Conservation (phyloP, 1,284 basidiomycete species). For the Hymenochaete sp. region DNA sequence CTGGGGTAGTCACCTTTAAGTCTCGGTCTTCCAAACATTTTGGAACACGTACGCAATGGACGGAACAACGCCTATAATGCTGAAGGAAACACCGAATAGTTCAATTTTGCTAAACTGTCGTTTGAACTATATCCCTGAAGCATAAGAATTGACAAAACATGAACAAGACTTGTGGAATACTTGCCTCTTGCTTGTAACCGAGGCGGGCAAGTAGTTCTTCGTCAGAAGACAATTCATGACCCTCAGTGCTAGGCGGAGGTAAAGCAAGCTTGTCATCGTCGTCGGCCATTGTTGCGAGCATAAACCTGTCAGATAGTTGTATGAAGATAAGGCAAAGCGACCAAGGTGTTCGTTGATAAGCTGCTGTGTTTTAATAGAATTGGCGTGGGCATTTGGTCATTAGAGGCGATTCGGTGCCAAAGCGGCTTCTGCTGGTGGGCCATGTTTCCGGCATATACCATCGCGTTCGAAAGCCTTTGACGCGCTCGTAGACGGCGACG, state of each 20-base stretch:
- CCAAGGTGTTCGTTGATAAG: too few species aligned
- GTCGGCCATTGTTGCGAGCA: too few species aligned
- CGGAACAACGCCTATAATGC: constrained; percentile 35
- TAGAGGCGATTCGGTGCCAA: too few species aligned
- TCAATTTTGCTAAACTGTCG: constrained; percentile 16
- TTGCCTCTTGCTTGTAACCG: constrained; percentile 36
- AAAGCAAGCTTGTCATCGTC: too few species aligned
- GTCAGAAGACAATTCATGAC: too few species aligned
- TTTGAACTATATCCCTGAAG: constrained; percentile 1
- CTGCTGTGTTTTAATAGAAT: neutral
- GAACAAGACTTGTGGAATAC: constrained; percentile 23
- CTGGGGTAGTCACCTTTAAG: constrained; percentile 19
- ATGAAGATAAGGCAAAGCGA: too few species aligned
- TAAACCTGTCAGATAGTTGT: too few species aligned
- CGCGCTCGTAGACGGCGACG: neutral
- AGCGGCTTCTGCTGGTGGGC: too few species aligned
- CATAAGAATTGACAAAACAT: constrained; percentile 15
- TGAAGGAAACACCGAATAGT: constrained; percentile 31
- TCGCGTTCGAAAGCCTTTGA: too few species aligned
- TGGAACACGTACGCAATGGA: constrained; percentile 30
- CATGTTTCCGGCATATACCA: too few species aligned
- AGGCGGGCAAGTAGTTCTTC: constrained; percentile 28
- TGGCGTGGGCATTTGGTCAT: neutral
- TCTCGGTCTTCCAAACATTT: neutral
- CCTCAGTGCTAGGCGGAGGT: too few species aligned